phyloP scores from a whole-genome alignment of 495 filamentous ascomycete genomes.

The Friedmanniomyces endolithicus region DNA sequence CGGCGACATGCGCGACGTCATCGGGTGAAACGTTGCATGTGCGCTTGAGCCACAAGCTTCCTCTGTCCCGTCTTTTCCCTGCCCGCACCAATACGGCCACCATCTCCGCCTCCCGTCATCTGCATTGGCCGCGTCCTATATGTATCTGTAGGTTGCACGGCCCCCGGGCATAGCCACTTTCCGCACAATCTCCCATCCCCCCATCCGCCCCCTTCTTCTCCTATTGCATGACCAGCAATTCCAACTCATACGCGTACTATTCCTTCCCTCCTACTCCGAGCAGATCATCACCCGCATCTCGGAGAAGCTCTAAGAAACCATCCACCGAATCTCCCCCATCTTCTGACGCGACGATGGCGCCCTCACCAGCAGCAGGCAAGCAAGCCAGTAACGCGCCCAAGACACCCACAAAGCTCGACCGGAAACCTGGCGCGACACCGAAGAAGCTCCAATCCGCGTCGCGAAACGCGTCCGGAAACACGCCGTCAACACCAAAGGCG shows the following conservation, averaged over 20 bases:
- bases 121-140: neutral
- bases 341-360: constrained; percentile 33
- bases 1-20: constrained; percentile 3
- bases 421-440: constrained; percentile 36
- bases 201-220: neutral
- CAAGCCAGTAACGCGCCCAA: constrained; percentile 27
- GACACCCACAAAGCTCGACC: constrained; percentile 41
- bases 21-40: constrained; percentile 3
- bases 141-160: constrained; percentile 6
- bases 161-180: constrained; percentile 10
- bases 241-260: constrained; percentile 39
- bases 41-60: neutral
- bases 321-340: constrained; percentile 21
- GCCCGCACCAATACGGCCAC: too few relatives aligned
- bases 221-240: constrained; percentile 36
- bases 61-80: neutral
- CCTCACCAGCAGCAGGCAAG: constrained; percentile 39
- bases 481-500: constrained; percentile 24
- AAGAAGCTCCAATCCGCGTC: constrained; percentile 25
- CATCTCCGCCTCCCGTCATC: too few relatives aligned
- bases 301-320: constrained; percentile 20
- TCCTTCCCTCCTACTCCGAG: constrained; percentile 40
- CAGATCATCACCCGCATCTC: constrained; percentile 29
- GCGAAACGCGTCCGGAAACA: constrained; percentile 7
- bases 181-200: constrained; percentile 3